phyloP scores from a whole-genome alignment of 768 basidiomycete species.

The Phanerochaete carnosa region DNA sequence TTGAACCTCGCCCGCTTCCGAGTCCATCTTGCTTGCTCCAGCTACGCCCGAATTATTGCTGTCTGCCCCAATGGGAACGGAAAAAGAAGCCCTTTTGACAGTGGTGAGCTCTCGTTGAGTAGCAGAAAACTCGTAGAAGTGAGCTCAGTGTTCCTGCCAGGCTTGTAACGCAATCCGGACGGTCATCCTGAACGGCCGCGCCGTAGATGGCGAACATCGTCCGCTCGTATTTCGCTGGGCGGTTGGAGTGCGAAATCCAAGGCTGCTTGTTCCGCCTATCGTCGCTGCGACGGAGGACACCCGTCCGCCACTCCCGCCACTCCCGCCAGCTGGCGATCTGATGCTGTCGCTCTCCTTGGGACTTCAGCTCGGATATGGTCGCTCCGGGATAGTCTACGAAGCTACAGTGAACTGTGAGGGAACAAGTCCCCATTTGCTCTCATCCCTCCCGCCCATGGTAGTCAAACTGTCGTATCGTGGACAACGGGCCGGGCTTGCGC shows the following conservation, averaged over 20 bases:
- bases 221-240: neutral
- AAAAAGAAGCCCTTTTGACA: too few relatives aligned
- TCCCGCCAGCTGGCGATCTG: neutral
- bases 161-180: neutral
- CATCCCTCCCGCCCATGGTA: neutral
- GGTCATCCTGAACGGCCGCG: neutral
- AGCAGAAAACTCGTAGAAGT: too few relatives aligned
- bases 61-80: too few relatives aligned
- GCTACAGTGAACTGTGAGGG: neutral
- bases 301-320: neutral
- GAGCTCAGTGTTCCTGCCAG: too few relatives aligned
- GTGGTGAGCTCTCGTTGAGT: too few relatives aligned
- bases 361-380: neutral
- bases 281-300: neutral
- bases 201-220: neutral
- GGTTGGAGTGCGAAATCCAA: neutral
- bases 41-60: too few relatives aligned
- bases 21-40: too few relatives aligned
- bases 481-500: neutral
- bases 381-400: neutral
- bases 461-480: neutral
- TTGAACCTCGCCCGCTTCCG: too few relatives aligned
- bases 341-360: neutral
- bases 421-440: neutral
- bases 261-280: neutral